Evolutionary conservation across 164 flowering plant species (phyloP).

Genomic region (Annona squamosa): DNA sequence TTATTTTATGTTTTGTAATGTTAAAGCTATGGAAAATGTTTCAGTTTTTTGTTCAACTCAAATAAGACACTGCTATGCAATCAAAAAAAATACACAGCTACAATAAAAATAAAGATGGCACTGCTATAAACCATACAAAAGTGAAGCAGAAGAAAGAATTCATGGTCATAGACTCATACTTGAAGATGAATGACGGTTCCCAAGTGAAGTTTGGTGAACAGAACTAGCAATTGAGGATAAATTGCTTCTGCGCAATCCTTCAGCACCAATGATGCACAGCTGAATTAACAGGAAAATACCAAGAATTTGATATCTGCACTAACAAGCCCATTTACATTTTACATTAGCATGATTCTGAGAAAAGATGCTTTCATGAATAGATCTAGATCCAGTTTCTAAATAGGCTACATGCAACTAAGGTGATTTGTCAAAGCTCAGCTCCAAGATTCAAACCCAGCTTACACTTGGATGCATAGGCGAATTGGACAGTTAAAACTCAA

Average conservation of each 20-base stretch:
- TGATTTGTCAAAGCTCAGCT: not conserved
- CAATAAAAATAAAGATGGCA: not conserved
- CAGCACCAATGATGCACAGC: conserved; percentile 86
- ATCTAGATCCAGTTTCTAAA: too few species aligned
- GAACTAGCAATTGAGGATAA: conserved; percentile 76
- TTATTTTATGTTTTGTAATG: too few species aligned
- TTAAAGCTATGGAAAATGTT: too few species aligned
- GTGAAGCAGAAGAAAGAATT: not conserved
- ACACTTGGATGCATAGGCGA: not conserved
- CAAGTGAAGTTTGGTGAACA: conserved; percentile 56
- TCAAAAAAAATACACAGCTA: too few species aligned
- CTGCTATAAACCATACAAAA: not conserved
- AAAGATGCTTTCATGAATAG: too few species aligned
- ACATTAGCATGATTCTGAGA: too few species aligned
- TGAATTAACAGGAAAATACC: conserved; percentile 91
- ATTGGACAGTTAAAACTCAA: not conserved
- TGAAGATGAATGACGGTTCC: conserved; percentile 46
- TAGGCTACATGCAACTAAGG: not conserved
- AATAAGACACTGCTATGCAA: too few species aligned
- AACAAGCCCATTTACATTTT: conserved; percentile 2
- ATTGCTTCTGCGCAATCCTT: conserved; percentile 74
- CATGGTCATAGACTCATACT: conserved; percentile 26
- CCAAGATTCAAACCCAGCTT: not conserved
- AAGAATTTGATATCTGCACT: conserved; percentile 84
- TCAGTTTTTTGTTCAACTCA: too few species aligned